These are phyloP conservation scores for Castanopsis chinensis DNA, from an alignment of 306 rosid species.

Conservation along the genomic window DNA sequence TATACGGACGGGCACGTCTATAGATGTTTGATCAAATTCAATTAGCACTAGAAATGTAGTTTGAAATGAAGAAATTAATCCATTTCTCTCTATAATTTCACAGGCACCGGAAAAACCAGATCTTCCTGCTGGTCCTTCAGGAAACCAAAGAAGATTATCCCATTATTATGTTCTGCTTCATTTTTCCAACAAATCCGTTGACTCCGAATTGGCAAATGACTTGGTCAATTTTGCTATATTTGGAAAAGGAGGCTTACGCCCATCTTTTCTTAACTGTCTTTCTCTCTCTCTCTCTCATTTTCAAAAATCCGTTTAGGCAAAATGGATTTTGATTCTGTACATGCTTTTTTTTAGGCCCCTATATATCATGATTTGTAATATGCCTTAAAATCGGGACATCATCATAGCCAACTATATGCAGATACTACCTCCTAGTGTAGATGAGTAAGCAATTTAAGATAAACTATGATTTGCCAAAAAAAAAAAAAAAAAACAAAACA, in stretches of 20 bases:
- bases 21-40: no score
- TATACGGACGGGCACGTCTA: neutral
- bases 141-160: slow-evolving; percentile 17
- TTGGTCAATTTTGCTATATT: slow-evolving; percentile 49
- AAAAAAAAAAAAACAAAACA: no score
- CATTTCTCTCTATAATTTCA: neutral
- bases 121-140: slow-evolving; percentile 34
- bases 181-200: slow-evolving; percentile 25
- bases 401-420: no score
- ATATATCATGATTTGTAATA: neutral
- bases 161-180: slow-evolving; percentile 35
- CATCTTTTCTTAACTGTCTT: slow-evolving; percentile 25
- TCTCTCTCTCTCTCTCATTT: slow-evolving; percentile 1
- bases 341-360: neutral
- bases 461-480: no score
- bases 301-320: slow-evolving; percentile 18
- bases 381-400: no score
- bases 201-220: slow-evolving; percentile 44
- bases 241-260: slow-evolving; percentile 14
- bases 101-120: slow-evolving; percentile 44
- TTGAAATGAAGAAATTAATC: neutral
- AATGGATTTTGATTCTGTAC: neutral
- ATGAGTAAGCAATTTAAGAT: no score
- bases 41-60: neutral
- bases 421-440: no score